Conservation (phyloP, 2,329 filamentous ascomycete species). For the Monilinia laxa region DNA sequence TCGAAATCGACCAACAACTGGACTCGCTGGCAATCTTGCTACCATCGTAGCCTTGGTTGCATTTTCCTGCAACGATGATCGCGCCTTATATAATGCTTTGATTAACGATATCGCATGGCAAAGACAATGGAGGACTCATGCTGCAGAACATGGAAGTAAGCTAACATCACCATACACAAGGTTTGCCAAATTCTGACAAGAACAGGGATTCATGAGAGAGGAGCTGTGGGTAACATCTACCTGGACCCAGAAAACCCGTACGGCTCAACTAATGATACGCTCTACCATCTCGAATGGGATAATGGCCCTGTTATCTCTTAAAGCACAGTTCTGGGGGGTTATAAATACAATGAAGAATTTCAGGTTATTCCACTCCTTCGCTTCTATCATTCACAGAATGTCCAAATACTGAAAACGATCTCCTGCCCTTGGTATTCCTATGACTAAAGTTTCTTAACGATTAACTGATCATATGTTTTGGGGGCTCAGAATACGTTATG, state of each 20-base stretch:
- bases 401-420: neutral
- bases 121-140: constrained; percentile 28
- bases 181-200: constrained; percentile 1
- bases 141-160: constrained; percentile 29
- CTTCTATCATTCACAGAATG: neutral
- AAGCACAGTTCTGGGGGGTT: neutral
- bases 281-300: constrained; percentile 29
- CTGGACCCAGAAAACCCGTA: constrained; percentile 34
- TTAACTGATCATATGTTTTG: neutral
- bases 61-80: constrained; percentile 29
- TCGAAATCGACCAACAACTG: neutral
- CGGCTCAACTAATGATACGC: constrained; percentile 27
- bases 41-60: constrained; percentile 34
- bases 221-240: constrained; percentile 34
- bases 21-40: constrained; percentile 32
- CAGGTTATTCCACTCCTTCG: neutral
- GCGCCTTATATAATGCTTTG: constrained; percentile 25
- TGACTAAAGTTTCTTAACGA: neutral
- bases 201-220: constrained; percentile 28
- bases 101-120: constrained; percentile 28
- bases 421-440: neutral
- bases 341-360: neutral
- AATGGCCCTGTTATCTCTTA: constrained; percentile 19
- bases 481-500: neutral
- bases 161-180: neutral